Evolutionary conservation across 352 stramenopile species (phyloP), one percentile per base, ranked within the genome.

Genomic region (Elongisporangium prolatum): DNA sequence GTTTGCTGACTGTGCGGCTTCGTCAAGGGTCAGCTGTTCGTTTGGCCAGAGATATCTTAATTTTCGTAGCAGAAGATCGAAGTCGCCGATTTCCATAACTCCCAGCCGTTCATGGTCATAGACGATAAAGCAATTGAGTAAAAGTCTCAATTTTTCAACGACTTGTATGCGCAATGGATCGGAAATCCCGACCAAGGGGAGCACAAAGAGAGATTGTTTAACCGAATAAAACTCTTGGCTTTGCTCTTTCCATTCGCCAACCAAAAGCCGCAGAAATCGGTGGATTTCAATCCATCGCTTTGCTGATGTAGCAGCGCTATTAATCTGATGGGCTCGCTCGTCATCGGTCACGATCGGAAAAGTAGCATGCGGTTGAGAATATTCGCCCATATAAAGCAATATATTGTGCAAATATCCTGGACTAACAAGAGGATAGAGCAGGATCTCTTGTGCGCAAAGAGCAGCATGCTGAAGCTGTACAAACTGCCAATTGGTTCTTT

Each of bases 61-160:
- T 25, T 83, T 83, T 2, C 67, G 67, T 9, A 91, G 53, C 6
- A 89, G 70, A 2, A 25, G 60, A 22, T 77, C 64, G 64, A 91
- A 91, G 50, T 91, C 81, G 24, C 52, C 54, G 13, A 77, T 52
- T 1, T 63, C 38, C 25, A 83, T 75, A 4, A 77, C 72, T 13
- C 79, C 81, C 22, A 75, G 61, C 1, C 81, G 75, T 2, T 86
- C 78, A 28, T 86, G 75, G 25, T 89, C 81, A 37, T 84, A 87
- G 64, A 91, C 89, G 2, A 91, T 65, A 28, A 88, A 86, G 37
- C 81, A 89, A 37, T 76, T 91, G 1, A 91, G 59, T 17, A 91
- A 65, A 10, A 91, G 67, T 0, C 75, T 71, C 21, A 91, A 54
- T 48, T 86, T 87, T 22, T 86, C 77, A 1, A 88, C 20, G 10